Evolutionary conservation across 2,329 filamentous ascomycete species (phyloP), one percentile per base, ranked within the genome.

Genomic region (Didymellaceae sp.): DNA sequence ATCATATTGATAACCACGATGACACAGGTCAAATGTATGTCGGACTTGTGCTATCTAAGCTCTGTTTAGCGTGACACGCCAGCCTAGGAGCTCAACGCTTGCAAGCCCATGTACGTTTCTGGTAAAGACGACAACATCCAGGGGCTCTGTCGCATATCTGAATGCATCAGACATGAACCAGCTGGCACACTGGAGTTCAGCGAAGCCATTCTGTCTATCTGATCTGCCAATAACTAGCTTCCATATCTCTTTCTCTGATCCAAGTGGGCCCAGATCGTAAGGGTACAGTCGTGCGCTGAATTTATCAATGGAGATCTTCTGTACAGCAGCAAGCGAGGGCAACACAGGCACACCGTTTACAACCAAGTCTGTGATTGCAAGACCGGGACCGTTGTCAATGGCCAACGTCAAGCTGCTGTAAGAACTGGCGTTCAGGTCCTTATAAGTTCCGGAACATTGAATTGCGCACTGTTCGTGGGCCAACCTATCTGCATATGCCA

Each of bases 381-480:
- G 39, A 1, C 66, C 66, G 4, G 66, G 65, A 0, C 65, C 66
- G 14, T 60, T 49, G 17, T 68, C 63, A 0, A 61, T 22, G 2
- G 17, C 37, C n/a, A 64, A 11, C 0, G 50, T 59, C 17, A 65
- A 38, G 14, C 22, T 46, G 32, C 24, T 52, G 6, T 30, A 37
- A 11, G 24, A 14, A 30, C 35, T 52, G 5, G 30, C 24, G 10
- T 32, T 37, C 1, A 31, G 6, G 2, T 41, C 8, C n/a, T 22
- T 34, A 38, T 66, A 68, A 6, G 49, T 65, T 0, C 66, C 65
- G 1, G 47, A 55, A 34, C 68, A 69, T 24, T 54, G 59, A 2
- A 5, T n/a, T 6, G 38, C 25, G 7, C 57, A 58, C 35, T 66
- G 65, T 9, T 39, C 6, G 4, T 56, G 52, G 4, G 62, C 63